Evolutionary conservation across 192 early-diverging fungal genomes (phyloP).

Genomic region (Umbelopsis ramanniana): DNA sequence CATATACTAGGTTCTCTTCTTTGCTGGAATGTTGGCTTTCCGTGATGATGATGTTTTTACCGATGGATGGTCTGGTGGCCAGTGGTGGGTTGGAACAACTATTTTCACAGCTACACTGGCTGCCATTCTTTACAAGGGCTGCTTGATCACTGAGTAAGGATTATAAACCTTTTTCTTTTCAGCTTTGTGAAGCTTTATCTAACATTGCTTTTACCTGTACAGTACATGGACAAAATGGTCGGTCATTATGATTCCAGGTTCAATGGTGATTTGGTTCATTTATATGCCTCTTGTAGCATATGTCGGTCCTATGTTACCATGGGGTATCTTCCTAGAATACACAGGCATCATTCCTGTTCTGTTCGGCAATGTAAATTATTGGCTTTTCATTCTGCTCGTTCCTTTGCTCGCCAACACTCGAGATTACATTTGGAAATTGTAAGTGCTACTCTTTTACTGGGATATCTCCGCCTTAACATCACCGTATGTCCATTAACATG

Average conservation of each 20-base stretch:
- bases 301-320: conserved; percentile 72
- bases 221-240: conserved; percentile 96
- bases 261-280: conserved; percentile 86
- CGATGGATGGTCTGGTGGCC: conserved; percentile 76
- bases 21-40: conserved; percentile 68
- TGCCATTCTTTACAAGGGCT: conserved; percentile 90
- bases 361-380: conserved; percentile 77
- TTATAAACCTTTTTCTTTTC: not conserved
- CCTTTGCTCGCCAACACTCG: conserved; percentile 80
- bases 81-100: conserved; percentile 91
- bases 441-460: conserved; percentile 45
- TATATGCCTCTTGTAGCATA: conserved; percentile 83
- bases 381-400: conserved; percentile 83
- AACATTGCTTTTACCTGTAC: not conserved
- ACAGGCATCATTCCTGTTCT: conserved; percentile 67
- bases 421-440: conserved; percentile 97
- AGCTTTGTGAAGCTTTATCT: not conserved
- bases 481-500: not conserved
- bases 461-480: not conserved
- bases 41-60: conserved; percentile 66
- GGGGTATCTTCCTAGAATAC: conserved; percentile 70
- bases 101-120: conserved; percentile 88
- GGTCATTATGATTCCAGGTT: conserved; percentile 86
- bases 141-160: conserved; percentile 77
- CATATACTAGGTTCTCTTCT: conserved; percentile 61